phyloP scores from a whole-genome alignment of 306 rosid species.

The Trifolium dubium region DNA sequence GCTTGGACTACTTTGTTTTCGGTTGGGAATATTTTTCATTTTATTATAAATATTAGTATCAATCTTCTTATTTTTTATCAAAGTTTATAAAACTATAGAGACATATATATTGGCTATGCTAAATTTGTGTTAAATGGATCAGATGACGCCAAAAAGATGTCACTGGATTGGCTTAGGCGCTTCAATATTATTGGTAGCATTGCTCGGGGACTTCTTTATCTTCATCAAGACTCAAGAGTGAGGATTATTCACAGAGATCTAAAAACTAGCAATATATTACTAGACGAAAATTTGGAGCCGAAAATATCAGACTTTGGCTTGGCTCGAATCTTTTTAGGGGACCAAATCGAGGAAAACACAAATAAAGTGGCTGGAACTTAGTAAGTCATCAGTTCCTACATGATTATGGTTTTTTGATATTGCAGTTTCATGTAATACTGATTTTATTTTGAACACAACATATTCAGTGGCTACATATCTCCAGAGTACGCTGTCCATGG shows the following conservation, averaged over 20 bases:
- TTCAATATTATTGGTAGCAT: conserved; percentile 54
- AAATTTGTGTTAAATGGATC: background rate
- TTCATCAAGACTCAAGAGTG: conserved; percentile 61
- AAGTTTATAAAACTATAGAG: background rate
- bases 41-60: no score
- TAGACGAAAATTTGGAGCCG: conserved; percentile 53
- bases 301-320: conserved; percentile 62
- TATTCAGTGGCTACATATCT: conserved; percentile 56
- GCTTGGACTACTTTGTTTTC: no score
- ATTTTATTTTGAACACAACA: background rate
- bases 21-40: no score
- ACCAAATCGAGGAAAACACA: conserved; percentile 51
- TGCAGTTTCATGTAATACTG: background rate
- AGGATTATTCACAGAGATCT: conserved; percentile 62
- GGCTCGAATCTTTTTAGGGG: conserved; percentile 54
- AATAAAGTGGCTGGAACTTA: conserved; percentile 57
- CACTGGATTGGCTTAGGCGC: conserved; percentile 50
- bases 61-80: background rate
- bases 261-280: conserved; percentile 57
- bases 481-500: conserved; percentile 55
- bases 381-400: conserved; percentile 37
- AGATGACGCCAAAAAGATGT: conserved; percentile 44
- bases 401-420: background rate
- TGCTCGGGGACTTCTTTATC: conserved; percentile 55
- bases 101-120: background rate